Base-by-base conservation (phyloP, 2,329 filamentous ascomycete genomes). In the Cadophora gregata region DNA sequence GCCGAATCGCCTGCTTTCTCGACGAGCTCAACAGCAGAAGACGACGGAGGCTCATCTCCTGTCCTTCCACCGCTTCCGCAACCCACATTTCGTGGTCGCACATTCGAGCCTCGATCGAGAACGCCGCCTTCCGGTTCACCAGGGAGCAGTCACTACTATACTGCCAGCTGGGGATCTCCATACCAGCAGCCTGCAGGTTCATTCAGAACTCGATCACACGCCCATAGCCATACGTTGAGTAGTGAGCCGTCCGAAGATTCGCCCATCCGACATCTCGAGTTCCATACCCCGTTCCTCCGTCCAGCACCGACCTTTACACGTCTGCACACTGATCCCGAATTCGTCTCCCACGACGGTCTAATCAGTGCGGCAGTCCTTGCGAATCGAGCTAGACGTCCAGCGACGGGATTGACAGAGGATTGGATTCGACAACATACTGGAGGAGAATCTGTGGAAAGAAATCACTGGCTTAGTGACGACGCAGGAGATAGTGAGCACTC, bases 91-190 rank as follows among this genome's bases (percentile, higher is more conserved):
- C 82, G 87, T 69, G 83, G 84, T 56, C 84, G 85, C 70, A 83
- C 85, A 47, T 80, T 82, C 71, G 82, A 84, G 65, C 55, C 36
- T 31, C 50, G 56, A 66, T 77, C 89, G 75, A 82, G 83, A 76
- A 87, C 84, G n/a, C 84, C 78, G 25, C 73, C 76, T 6, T 78
- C 86, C 53, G 67, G 64, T 25, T 65, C 70, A 45, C 65, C 72
- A 27, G 72, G 74, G 16, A 74, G 81, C 83, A 71, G 75, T 75
- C 68, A 77, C 68, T 88, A 86, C 78, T 84, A 84, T 68, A 96
- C 93, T 56, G 90, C 93, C 59, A 94, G 90, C 77, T 97, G 94
- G 93, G 94, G 94, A 65, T 97, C 93, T 63, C 94, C 94, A 25
- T 97, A 97, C 80, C 89, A 91, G 64, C 85, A 85, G 69, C 85